These are phyloP conservation scores for Hirsutella thompsonii DNA, from an alignment of 2,329 filamentous ascomycete genomes.

Conservation along the genomic window DNA sequence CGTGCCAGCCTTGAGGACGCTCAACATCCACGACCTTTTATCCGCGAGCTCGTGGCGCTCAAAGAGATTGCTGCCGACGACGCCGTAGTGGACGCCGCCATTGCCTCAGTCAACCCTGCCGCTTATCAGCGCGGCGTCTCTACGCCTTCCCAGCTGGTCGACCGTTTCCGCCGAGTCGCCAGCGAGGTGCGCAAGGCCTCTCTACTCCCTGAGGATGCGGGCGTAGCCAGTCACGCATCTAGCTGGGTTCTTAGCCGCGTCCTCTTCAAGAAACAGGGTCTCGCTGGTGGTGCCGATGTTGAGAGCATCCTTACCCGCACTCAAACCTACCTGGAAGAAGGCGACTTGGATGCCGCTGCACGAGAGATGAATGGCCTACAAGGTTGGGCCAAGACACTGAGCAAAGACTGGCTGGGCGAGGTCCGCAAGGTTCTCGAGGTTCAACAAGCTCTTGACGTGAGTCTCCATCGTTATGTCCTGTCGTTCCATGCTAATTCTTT, in stretches of 20 bases:
- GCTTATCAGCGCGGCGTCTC: slow-evolving; percentile 90
- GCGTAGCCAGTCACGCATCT: slow-evolving; percentile 86
- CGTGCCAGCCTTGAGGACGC: slow-evolving; percentile 69
- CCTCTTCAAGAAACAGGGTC: slow-evolving; percentile 86
- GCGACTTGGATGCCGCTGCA: slow-evolving; percentile 79
- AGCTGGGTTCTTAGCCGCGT: slow-evolving; percentile 84
- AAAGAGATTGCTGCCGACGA: slow-evolving; percentile 84
- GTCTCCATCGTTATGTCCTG: slow-evolving; percentile 18
- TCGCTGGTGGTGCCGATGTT: slow-evolving; percentile 76
- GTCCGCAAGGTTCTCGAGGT: slow-evolving; percentile 89
- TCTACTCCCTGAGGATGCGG: slow-evolving; percentile 83
- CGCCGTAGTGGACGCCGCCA: slow-evolving; percentile 79
- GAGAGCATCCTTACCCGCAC: slow-evolving; percentile 87
- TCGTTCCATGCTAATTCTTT: neutral
- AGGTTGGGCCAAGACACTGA: slow-evolving; percentile 92
- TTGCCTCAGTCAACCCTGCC: slow-evolving; percentile 87
- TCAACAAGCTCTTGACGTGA: slow-evolving; percentile 87
- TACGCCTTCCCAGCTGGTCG: slow-evolving; percentile 73
- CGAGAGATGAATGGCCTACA: slow-evolving; percentile 87
- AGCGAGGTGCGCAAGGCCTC: slow-evolving; percentile 88
- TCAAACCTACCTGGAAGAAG: slow-evolving; percentile 84
- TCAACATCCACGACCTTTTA: slow-evolving; percentile 64
- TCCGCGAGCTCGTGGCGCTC: slow-evolving; percentile 83
- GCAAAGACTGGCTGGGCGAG: slow-evolving; percentile 86
- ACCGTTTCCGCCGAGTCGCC: slow-evolving; percentile 90